Conservation (phyloP, 345 rosid genomes). For the Brassica napus region Da-Ae NC_063439.1:242501-243000, state of each 20-base stretch:
- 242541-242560: slow-evolving; percentile 62
- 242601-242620: slow-evolving; percentile 63
- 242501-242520: slow-evolving; percentile 17
- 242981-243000: no score
- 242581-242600: slow-evolving; percentile 62
- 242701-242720: slow-evolving; percentile 42
- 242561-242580: slow-evolving; percentile 71
- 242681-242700: slow-evolving; percentile 83
- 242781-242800: slow-evolving; percentile 53
- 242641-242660: slow-evolving; percentile 47
- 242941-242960: not conserved
- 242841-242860: slow-evolving; percentile 40
- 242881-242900: not conserved
- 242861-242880: slow-evolving; percentile 26
- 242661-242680: slow-evolving; percentile 61
- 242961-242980: not conserved
- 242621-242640: slow-evolving; percentile 66
- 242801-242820: slow-evolving; percentile 37
- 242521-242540: slow-evolving; percentile 40
- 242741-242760: slow-evolving; percentile 52
- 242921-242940: not conserved
- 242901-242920: not conserved
- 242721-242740: slow-evolving; percentile 36
- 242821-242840: slow-evolving; percentile 51
- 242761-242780: slow-evolving; percentile 58